These are phyloP conservation scores for Eudorina sp. DNA, from an alignment of 139 green algal species.

Conservation along the genomic window DNA sequence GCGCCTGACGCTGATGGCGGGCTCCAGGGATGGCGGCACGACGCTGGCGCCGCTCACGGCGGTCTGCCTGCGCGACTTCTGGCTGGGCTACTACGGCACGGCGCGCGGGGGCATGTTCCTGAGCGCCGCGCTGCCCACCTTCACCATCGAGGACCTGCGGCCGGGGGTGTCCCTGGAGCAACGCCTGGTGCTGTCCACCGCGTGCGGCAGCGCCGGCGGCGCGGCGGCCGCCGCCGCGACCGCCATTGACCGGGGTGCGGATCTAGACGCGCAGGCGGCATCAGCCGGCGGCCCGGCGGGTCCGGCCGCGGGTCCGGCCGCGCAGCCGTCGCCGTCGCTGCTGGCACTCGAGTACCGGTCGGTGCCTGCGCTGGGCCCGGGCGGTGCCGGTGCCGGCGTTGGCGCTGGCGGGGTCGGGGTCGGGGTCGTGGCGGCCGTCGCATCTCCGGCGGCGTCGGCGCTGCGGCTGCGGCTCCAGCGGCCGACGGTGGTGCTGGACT, in stretches of 20 bases:
- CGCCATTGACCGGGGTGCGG: not conserved
- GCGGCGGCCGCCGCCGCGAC: not conserved
- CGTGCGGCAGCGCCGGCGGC: slow-evolving; percentile 43
- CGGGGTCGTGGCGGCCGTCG: not conserved
- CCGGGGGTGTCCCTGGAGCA: slow-evolving; percentile 74
- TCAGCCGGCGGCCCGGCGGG: not conserved
- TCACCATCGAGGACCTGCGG: slow-evolving; percentile 75
- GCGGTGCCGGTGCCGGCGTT: not conserved
- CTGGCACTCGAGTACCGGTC: slow-evolving; percentile 63
- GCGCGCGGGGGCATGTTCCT: slow-evolving; percentile 68
- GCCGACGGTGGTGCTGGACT: slow-evolving; percentile 86
- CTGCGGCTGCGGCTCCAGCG: slow-evolving; percentile 86
- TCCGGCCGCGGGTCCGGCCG: too few species aligned
- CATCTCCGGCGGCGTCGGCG: not conserved
- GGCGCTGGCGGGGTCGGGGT: not conserved
- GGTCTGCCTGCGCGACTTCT: slow-evolving; percentile 66
- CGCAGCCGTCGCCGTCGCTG: slow-evolving; percentile 62
- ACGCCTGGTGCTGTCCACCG: slow-evolving; percentile 77
- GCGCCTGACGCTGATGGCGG: slow-evolving; percentile 63
- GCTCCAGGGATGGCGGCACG: slow-evolving; percentile 6
- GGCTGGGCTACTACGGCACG: slow-evolving; percentile 62
- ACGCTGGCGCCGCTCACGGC: slow-evolving; percentile 33
- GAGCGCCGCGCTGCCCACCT: slow-evolving; percentile 70
- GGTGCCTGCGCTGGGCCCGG: slow-evolving; percentile 1
- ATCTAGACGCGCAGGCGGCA: not conserved